These are phyloP conservation scores for Spongospora subterranea DNA, from an alignment of 208 protist species.

Conservation along the genomic window DNA sequence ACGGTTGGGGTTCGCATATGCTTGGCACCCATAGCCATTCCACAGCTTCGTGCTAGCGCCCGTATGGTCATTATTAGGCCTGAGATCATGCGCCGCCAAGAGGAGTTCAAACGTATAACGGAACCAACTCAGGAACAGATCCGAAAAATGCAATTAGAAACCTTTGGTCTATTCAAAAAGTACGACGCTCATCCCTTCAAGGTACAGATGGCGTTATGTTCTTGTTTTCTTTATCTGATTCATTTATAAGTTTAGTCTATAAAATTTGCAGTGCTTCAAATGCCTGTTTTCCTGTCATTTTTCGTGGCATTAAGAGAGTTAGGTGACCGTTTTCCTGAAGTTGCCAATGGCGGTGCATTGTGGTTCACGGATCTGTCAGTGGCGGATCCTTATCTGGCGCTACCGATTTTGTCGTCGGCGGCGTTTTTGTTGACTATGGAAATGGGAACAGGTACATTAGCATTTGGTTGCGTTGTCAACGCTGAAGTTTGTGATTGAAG, in stretches of 20 bases:
- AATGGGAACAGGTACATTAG: constrained; percentile 13
- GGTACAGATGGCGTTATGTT: background rate
- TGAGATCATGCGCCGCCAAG: background rate
- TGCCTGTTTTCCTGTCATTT: constrained; percentile 43
- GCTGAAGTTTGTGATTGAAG: background rate
- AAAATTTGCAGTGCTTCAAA: constrained; percentile 46
- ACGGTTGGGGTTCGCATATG: background rate
- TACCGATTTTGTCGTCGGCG: background rate
- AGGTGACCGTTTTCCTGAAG: constrained; percentile 11
- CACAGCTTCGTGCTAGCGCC: background rate
- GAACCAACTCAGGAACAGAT: background rate
- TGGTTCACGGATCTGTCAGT: constrained; percentile 28
- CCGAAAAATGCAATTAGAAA: background rate
- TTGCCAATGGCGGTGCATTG: background rate
- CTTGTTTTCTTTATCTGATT: background rate
- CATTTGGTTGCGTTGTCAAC: background rate
- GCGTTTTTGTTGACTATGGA: background rate
- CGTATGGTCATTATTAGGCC: constrained; percentile 11
- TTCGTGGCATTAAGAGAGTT: constrained; percentile 21
- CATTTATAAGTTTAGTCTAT: background rate
- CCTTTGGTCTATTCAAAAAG: background rate
- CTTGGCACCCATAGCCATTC: constrained; percentile 1
- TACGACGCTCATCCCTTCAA: constrained; percentile 52
- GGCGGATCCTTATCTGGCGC: background rate
- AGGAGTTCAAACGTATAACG: background rate